These are phyloP conservation scores for Penicillium bialowiezense DNA, from an alignment of 495 filamentous ascomycete species.

Conservation along the genomic window DNA sequence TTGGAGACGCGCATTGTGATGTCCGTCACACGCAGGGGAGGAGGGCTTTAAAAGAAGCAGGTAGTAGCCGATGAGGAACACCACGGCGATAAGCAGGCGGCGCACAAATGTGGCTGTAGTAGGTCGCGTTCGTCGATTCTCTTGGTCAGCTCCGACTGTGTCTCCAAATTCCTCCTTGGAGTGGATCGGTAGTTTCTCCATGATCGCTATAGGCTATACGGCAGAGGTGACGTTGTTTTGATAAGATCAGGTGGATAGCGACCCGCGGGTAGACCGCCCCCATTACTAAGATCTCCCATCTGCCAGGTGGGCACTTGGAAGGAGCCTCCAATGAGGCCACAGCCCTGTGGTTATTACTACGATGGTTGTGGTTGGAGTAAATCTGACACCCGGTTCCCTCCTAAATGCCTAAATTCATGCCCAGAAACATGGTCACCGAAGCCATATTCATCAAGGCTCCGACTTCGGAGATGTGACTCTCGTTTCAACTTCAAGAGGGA, in stretches of 20 bases:
- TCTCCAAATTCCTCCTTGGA: constrained; percentile 10
- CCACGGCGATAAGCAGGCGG: constrained; percentile 16
- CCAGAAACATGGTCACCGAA: constrained; percentile 2
- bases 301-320: too few relatives aligned
- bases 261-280: too few relatives aligned
- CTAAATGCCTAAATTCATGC: background rate
- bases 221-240: constrained; percentile 7
- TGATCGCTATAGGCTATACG: constrained; percentile 11
- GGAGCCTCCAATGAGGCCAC: background rate
- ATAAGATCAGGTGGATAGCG: constrained; percentile 12
- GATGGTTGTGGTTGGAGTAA: background rate
- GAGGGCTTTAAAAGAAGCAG: constrained; percentile 15
- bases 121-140: background rate
- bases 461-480: constrained; percentile 7
- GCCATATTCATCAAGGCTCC: background rate
- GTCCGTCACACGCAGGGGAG: background rate
- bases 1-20: background rate
- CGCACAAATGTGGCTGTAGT: constrained; percentile 10
- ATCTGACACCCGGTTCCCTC: background rate
- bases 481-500: constrained; percentile 1
- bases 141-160: constrained; percentile 1
- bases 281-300: too few relatives aligned
- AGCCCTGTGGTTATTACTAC: background rate
- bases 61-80: constrained; percentile 16
- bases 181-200: constrained; percentile 28